Base-by-base conservation (phyloP, 345 rosid genomes). In the Balakata baccata region DNA sequence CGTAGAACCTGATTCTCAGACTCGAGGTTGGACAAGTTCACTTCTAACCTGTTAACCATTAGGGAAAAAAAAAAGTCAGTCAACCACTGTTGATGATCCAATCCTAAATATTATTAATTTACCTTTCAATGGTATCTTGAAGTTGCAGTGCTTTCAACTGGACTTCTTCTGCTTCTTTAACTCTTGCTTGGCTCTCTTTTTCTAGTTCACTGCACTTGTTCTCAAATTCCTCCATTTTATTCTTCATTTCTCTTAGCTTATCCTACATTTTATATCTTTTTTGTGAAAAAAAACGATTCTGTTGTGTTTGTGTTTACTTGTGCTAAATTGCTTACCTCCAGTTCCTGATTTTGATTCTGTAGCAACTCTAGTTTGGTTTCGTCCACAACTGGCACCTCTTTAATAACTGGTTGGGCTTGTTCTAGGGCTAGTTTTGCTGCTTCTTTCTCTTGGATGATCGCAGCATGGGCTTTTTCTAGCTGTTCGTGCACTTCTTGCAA, bases 1-100 rank as follows among this genome's bases (percentile, higher is more conserved):
- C 89, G 91, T 70, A 87, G 81, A 76, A 89, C 84, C 77, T 89
- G 91, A 59, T 89, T 89, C 79, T 87, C 94, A 49, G 89, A 84
- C 78, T 89, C 91, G 41, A 87, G 85, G 80, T 81, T 86, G 71
- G 91, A 78, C 75, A 82, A 50, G 77, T 86, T 84, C 60, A 72
- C 62, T 56, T 86, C 87, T 65, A 87, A 80, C 75, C 94, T 89
- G 80, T 25, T 46, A 67, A 72, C 72, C 50, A 69, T 29, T 29
- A 29, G 34, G 34, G 2, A 29, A 29, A 60, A 74, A 68, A 39
- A 71, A 38, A 37, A 43, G 58, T 78, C 45, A 64, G 72, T 76
- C 20, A 75, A 69, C 14, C 6, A 56, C 18, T 58, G 43, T 64
- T 23, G 25, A 50, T 51, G 66, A 63, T 60, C 11, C 20, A 47